Evolutionary conservation across 169 alveolate genomes (phyloP), one percentile per base, ranked within the genome.

Genomic region (Cyclospora cayetanensis): DNA sequence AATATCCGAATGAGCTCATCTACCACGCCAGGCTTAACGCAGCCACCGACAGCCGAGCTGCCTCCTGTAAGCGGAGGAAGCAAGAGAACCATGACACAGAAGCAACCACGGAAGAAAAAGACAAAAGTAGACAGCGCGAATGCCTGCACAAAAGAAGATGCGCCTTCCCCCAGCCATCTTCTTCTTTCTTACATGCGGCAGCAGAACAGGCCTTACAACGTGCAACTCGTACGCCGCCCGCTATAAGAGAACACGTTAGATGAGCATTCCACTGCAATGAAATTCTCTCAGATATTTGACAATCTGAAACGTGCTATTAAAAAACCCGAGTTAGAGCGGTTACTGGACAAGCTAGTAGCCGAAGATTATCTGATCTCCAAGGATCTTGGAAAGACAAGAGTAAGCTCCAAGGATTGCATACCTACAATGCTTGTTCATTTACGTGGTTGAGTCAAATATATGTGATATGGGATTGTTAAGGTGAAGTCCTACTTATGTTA

Each of bases 131-230:
- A 77, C 0, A 27, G 70, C 9, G 42, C 70, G 27, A 50, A 5
- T 11, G 50, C 31, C 29, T 2, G 27, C 35, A n/a, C 63, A 72
- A n/a, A 18, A 25, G 42, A 3, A 39, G 84, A 34, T 39, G 29
- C 27, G 70, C 87, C 87, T 3, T 22, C 76, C 18, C 76, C 80
- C 27, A 27, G 74, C 4, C 77, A 87, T 0, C 86, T 74, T 2
- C 50, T 88, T 43, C 89, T 88, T 1, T 50, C 27, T 31, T 88
- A 88, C 53, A 50, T 88, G 89, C 83, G 72, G 35, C 85, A 74
- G 82, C 93, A 88, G 35, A 88, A 88, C 53, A 25, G 93, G 18
- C 93, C 93, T 12, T 88, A 88, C 43, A 88, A 88, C 93, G 76
- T 55, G 55, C 93, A 88, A 89, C 66, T 88, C 34, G 93, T 88